Evolutionary conservation across 1,139 yeast genomes (phyloP).

Genomic region (Magnusiomyces tetraspermus): DNA sequence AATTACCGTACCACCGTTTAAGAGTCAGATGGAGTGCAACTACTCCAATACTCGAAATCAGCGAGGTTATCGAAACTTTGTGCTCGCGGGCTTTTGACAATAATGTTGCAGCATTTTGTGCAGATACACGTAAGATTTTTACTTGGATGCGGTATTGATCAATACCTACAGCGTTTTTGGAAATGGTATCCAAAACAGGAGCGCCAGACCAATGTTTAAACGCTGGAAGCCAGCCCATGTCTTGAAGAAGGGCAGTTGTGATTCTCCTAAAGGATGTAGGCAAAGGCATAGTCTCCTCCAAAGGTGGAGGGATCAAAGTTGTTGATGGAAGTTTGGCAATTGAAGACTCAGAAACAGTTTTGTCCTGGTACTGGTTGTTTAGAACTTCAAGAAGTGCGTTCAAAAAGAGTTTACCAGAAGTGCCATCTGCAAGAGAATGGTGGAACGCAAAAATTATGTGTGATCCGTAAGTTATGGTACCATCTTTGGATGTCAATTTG

Average conservation of each 20-base stretch:
- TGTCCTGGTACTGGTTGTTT: background rate
- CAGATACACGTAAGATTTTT: background rate
- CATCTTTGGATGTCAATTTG: background rate
- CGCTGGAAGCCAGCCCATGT: background rate
- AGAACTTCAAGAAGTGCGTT: background rate
- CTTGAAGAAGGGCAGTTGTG: background rate
- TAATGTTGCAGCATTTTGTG: background rate
- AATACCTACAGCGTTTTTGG: background rate
- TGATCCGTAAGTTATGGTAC: background rate
- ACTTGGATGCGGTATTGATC: background rate
- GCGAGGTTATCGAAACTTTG: constrained; percentile 5
- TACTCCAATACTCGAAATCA: constrained; percentile 1
- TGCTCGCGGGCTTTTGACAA: constrained; percentile 1
- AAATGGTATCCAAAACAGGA: constrained; percentile 1
- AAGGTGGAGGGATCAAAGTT: background rate
- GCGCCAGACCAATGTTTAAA: constrained; percentile 6
- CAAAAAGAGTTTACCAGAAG: constrained; percentile 10
- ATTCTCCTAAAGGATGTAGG: constrained; percentile 1
- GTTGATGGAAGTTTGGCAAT: background rate
- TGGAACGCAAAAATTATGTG: constrained; percentile 8
- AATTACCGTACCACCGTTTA: background rate
- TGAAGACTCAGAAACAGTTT: background rate
- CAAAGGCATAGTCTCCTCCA: constrained; percentile 6
- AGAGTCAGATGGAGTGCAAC: constrained; percentile 1
- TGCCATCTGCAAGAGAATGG: constrained; percentile 13